Evolutionary conservation across 139 green algal genomes (phyloP).

Genomic region (Pleodorina starrii): DNA sequence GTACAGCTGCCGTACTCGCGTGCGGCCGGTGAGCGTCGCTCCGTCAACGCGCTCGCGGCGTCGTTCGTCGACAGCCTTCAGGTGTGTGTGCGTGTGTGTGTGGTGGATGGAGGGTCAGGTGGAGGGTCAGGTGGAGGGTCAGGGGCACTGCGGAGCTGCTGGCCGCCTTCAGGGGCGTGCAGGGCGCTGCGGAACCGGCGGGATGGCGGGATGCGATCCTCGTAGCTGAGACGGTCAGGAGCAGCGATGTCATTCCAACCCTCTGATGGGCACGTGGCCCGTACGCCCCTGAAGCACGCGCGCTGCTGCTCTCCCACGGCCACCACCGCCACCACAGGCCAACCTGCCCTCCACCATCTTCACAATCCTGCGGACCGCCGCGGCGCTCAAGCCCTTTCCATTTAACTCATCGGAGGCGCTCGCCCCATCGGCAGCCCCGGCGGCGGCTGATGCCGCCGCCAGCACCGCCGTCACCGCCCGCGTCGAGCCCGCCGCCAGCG

Average conservation of each 20-base stretch:
- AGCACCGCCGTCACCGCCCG: neutral
- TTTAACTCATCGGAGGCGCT: slow-evolving; percentile 54
- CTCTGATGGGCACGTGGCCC: too few species aligned
- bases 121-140: too few species aligned
- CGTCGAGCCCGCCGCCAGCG: neutral
- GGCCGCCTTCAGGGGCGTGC: too few species aligned
- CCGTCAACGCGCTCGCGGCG: slow-evolving; percentile 71
- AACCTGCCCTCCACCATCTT: slow-evolving; percentile 72
- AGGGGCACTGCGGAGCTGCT: too few species aligned
- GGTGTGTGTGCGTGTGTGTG: too few species aligned
- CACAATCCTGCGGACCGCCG: slow-evolving; percentile 70
- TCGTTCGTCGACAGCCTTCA: slow-evolving; percentile 66
- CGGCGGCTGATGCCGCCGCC: neutral
- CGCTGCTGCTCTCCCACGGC: too few species aligned
- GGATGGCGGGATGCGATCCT: too few species aligned
- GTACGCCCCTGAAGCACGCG: too few species aligned
- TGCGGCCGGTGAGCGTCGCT: slow-evolving; percentile 5
- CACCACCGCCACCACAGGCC: slow-evolving; percentile 49
- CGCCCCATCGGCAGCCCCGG: neutral
- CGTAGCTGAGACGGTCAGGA: too few species aligned
- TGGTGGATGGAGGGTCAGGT: too few species aligned
- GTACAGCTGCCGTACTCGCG: slow-evolving; percentile 31
- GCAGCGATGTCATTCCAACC: too few species aligned
- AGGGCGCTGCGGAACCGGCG: too few species aligned
- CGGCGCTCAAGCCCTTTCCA: slow-evolving; percentile 68